A percentile compares a stretch with the other conserved stretches of the same genome.
phyloP scores from a whole-genome alignment of 2,329 filamentous ascomycete genomes.

The Fusarium brevicatenulatum region DNA sequence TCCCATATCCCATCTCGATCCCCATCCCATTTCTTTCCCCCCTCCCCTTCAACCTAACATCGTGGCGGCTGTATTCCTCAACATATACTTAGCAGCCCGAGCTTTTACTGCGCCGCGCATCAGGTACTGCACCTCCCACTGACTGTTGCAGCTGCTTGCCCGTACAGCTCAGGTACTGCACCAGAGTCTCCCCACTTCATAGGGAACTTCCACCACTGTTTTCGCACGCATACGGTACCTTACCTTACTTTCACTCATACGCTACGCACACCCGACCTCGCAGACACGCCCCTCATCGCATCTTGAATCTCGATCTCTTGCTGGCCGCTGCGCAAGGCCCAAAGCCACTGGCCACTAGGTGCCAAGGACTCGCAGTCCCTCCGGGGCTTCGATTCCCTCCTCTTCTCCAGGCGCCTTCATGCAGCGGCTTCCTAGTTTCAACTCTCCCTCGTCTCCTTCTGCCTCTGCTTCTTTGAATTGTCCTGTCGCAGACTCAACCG shows the following conservation, averaged over 20 bases:
- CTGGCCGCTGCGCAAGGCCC: conserved; percentile 37
- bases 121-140: conserved; percentile 17
- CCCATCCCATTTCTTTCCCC: conserved; percentile 34
- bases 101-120: conserved; percentile 23
- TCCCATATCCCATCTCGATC: conserved; percentile 38
- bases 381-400: conserved; percentile 43
- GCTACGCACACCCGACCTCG: conserved; percentile 31
- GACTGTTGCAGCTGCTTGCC: background rate
- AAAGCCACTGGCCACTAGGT: conserved; percentile 41
- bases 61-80: conserved; percentile 26
- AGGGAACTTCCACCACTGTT: conserved; percentile 29
- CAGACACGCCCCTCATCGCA: conserved; percentile 37
- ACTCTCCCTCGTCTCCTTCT: conserved; percentile 35
- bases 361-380: conserved; percentile 43
- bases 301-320: conserved; percentile 48
- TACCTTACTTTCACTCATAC: conserved; percentile 6
- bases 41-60: conserved; percentile 20
- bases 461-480: conserved; percentile 15
- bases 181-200: conserved; percentile 19
- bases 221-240: conserved; percentile 21
- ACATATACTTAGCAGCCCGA: conserved; percentile 28
- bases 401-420: conserved; percentile 47
- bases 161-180: background rate
- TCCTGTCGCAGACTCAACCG: conserved; percentile 24
- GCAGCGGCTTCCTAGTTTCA: conserved; percentile 43